Base-by-base conservation (phyloP, 2,329 filamentous ascomycete species). In the Fusarium sp. region DNA sequence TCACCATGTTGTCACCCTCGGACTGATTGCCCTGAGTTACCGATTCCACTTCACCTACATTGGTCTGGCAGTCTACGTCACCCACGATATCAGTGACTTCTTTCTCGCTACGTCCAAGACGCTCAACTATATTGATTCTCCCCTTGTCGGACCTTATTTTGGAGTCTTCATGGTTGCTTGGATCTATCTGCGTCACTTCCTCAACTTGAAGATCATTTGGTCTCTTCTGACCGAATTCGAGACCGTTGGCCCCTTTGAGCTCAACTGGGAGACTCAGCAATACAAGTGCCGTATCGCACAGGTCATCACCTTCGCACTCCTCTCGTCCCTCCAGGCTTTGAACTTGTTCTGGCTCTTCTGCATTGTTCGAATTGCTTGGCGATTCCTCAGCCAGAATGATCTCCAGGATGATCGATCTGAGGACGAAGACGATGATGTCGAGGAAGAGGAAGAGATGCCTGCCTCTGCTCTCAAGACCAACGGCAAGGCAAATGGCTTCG, bases 11-110 rank as follows among this genome's bases (percentile, higher is more conserved):
- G 93, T 98, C 81, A 97, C 94, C 26, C 85, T 98, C 68, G 86
- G 91, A 26, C 88, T 98, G 77, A 98, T 98, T 76, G 92, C 85
- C 66, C 85, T 96, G 79, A 96, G 93, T 85, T 98, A 98, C 85
- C 91, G 94, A 70, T 98, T 98, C 87, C 95, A 98, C 84, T 98
- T 98, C 83, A 97, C 95, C 26, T 96, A 98, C 84, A 97, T 98
- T 81, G 95, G 95, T 32, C 85, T 98, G 63, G 94, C 94, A 26
- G 94, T 98, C 39, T 98, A 98, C 83, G 94, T 96, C 71, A 98
- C 95, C 15, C 94, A 97, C 83, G 95, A 98, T 80, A 93, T 98
- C 71, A 95, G 92, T 69, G 95, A 98, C 82, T 98, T 98, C 85
- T 98, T 98, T 89, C 89, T 98, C 50, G 95, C 96, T 42, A 96